Conservation (phyloP, 2,329 filamentous ascomycete species). For the Neocucurbitaria cava region DNA sequence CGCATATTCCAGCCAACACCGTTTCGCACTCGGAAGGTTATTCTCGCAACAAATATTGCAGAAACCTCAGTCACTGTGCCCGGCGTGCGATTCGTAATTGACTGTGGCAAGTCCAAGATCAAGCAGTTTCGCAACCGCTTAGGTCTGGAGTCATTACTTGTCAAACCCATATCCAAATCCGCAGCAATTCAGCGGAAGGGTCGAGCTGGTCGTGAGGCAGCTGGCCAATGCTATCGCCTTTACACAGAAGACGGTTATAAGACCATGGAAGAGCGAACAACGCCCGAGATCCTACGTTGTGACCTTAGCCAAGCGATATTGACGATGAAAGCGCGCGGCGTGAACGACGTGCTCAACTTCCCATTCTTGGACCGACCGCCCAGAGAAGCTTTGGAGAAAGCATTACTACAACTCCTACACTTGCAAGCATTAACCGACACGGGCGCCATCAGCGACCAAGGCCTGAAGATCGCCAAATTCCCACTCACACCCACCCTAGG, state of each 20-base stretch:
- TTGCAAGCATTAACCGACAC: conserved; percentile 77
- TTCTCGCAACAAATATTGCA: conserved; percentile 96
- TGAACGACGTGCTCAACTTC: conserved; percentile 81
- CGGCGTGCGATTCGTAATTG: conserved; percentile 88
- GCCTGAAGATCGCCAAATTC: conserved; percentile 79
- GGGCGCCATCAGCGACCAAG: conserved; percentile 75
- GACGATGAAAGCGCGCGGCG: conserved; percentile 91
- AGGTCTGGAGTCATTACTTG: conserved; percentile 87
- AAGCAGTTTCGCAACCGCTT: conserved; percentile 87
- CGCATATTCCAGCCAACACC: conserved; percentile 80
- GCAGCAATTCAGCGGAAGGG: conserved; percentile 91
- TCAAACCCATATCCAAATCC: conserved; percentile 90
- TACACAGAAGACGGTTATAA: conserved; percentile 83
- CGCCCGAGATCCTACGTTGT: conserved; percentile 88
- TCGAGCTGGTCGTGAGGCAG: conserved; percentile 89
- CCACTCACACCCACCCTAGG: conserved; percentile 83
- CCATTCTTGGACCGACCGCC: conserved; percentile 85
- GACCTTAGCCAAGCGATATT: conserved; percentile 86
- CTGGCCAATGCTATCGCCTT: conserved; percentile 87
- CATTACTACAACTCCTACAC: conserved; percentile 78
- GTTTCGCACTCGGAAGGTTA: conserved; percentile 82
- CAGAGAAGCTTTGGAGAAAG: conserved; percentile 78
- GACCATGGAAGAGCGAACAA: conserved; percentile 73
- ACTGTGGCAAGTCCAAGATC: conserved; percentile 91
- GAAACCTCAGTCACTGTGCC: conserved; percentile 97